These are phyloP conservation scores for Xylaria bambusicola DNA, from an alignment of 495 filamentous ascomycete species.

Conservation along the genomic window DNA sequence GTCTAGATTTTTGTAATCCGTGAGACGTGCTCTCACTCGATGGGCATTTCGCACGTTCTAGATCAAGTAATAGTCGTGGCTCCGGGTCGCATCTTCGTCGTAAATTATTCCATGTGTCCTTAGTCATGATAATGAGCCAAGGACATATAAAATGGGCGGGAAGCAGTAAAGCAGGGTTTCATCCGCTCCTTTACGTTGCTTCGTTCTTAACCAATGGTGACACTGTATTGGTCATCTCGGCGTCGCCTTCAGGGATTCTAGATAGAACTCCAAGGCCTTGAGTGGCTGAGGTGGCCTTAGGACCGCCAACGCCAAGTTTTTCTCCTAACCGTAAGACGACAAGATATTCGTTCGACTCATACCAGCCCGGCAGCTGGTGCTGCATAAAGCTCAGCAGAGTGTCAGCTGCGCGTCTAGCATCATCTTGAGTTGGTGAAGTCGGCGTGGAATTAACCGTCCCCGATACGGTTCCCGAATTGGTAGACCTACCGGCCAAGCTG, in stretches of 20 bases:
- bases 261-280: slow-evolving; percentile 65
- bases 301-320: slow-evolving; percentile 66
- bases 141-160: too few relatives aligned
- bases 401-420: slow-evolving; percentile 83
- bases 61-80: slow-evolving; percentile 2
- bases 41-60: slow-evolving; percentile 1
- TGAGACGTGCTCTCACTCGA: neutral
- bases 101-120: neutral
- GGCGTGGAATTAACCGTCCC: slow-evolving; percentile 48
- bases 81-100: neutral
- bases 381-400: slow-evolving; percentile 84
- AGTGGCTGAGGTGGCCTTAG: slow-evolving; percentile 48
- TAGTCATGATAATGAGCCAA: too few relatives aligned
- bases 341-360: slow-evolving; percentile 81
- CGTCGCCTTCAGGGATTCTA: slow-evolving; percentile 64
- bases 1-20: slow-evolving; percentile 10
- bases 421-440: slow-evolving; percentile 82
- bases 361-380: slow-evolving; percentile 63
- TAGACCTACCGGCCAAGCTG: slow-evolving; percentile 49
- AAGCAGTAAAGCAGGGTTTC: slow-evolving; percentile 1
- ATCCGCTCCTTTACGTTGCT: slow-evolving; percentile 37
- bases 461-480: slow-evolving; percentile 43
- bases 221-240: slow-evolving; percentile 44
- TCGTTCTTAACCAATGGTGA: slow-evolving; percentile 54
- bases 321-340: slow-evolving; percentile 84